Conservation (phyloP, 2,329 filamentous ascomycete species). For the Ceratocystis papillata region DNA sequence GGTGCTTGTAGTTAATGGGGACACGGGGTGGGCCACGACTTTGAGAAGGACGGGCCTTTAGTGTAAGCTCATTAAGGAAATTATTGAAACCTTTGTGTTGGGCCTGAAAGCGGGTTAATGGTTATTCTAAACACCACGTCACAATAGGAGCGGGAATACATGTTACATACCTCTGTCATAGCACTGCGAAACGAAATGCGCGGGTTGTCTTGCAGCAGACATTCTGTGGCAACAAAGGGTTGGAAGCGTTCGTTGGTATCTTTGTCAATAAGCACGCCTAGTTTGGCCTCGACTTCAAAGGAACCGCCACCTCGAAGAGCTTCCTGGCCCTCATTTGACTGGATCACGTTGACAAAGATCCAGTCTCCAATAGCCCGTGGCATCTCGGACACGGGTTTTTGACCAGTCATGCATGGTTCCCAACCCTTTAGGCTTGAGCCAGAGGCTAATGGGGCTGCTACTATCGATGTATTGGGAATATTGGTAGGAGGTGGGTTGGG, state of each 20-base stretch:
- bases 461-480: slow-evolving; percentile 2
- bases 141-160: slow-evolving; percentile 20
- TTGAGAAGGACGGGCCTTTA: neutral
- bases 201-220: slow-evolving; percentile 51
- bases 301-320: slow-evolving; percentile 55
- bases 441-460: neutral
- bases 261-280: slow-evolving; percentile 69
- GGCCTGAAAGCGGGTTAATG: slow-evolving; percentile 36
- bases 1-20: slow-evolving; percentile 68
- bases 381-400: slow-evolving; percentile 61
- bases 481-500: slow-evolving; percentile 25
- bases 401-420: slow-evolving; percentile 58
- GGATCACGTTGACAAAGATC: slow-evolving; percentile 60
- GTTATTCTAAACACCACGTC: neutral
- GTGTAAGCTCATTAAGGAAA: slow-evolving; percentile 63
- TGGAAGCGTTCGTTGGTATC: slow-evolving; percentile 58
- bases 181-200: slow-evolving; percentile 68
- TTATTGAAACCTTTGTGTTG: slow-evolving; percentile 79
- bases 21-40: slow-evolving; percentile 39
- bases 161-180: slow-evolving; percentile 66
- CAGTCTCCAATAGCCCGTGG: slow-evolving; percentile 72
- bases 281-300: slow-evolving; percentile 89
- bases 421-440: slow-evolving; percentile 41
- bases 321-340: slow-evolving; percentile 54
- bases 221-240: slow-evolving; percentile 59